Percentiles rank a stretch among this genome's conserved stretches.
Conservation (phyloP, 2,329 filamentous ascomycete genomes). For the Venturia effusa region DNA sequence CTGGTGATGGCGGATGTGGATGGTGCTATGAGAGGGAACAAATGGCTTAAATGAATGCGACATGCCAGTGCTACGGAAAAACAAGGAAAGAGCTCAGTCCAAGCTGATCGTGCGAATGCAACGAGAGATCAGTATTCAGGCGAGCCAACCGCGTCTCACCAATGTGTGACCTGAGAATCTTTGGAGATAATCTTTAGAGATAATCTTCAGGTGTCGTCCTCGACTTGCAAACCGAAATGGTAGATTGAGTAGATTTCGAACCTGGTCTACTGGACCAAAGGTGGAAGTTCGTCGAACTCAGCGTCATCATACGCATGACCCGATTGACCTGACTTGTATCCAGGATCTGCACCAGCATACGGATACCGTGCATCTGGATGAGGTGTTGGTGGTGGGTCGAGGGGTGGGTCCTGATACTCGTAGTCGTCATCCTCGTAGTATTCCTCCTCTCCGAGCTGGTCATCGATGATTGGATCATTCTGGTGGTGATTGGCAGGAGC, state of each 20-base stretch:
- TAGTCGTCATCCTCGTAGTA: slow-evolving; percentile 11
- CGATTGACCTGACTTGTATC: background rate
- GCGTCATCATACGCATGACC: background rate
- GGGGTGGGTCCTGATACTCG: slow-evolving; percentile 7
- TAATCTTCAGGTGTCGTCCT: background rate
- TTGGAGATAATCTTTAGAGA: background rate
- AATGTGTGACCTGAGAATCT: background rate
- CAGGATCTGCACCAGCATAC: background rate
- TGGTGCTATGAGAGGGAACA: background rate
- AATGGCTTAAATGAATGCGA: background rate
- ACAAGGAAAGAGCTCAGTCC: background rate
- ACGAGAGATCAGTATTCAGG: no score
- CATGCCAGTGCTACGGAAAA: background rate
- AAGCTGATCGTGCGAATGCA: no score
- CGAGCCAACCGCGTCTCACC: background rate
- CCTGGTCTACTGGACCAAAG: background rate
- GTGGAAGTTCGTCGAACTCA: background rate
- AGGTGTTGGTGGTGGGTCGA: background rate
- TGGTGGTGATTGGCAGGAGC: background rate
- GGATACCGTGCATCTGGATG: background rate
- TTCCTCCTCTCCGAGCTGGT: slow-evolving; percentile 5
- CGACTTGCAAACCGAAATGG: background rate
- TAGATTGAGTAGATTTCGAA: background rate
- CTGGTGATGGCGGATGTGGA: background rate
- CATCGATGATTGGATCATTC: background rate